Evolutionary conservation across 225 moss, liverwort and hornwort genomes (phyloP), one percentile per base, ranked within the genome.

Genomic region (Pseudisothecium myosuroides): DNA sequence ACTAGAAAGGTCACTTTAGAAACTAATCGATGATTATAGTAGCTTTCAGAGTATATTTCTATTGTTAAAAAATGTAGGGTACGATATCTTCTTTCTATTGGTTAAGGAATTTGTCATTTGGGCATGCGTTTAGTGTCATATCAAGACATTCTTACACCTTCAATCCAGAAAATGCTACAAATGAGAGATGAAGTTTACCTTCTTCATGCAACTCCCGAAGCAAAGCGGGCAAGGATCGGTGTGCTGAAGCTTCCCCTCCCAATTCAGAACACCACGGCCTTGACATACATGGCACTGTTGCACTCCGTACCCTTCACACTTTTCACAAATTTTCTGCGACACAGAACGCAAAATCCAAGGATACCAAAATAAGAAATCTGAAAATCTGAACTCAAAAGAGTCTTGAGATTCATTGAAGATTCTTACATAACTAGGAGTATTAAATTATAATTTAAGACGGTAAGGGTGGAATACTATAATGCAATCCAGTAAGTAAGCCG

Each of bases 231-330:
- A 98, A 90, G 95, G 92, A 76, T 94, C 96, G 31, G 91, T 92
- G 19, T 91, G 96, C 81, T 88, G 92, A 62, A 94, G 92, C 89
- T 98, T 98, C 66, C 98, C 98, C 65, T 98, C 98, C 97, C 97
- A 98, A 71, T 45, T 83, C 66, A 96, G 94, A 59, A 87, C 85
- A 86, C 98, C 98, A 59, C 77, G 90, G 56, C 98, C 98, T 80
- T 86, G 89, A 88, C 98, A 98, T 58, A 98, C 93, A 94, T 97
- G 96, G 83, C 98, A 98, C 78, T 91, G 92, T 88, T 96, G 94
- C 69, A 98, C 94, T 85, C 98, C 98, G 87, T 97, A 98, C 50
- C 97, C 98, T 79, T 97, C 98, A 90, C 98, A 98, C 82, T 95
- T 95, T 58, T 91, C 90, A 92, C 98, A 98, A 65, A 96, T 84